A percentile compares a stretch with the other conserved stretches of the same genome.
Conservation (phyloP, 139 green algal genomes). For the Volvox africanus region DNA sequence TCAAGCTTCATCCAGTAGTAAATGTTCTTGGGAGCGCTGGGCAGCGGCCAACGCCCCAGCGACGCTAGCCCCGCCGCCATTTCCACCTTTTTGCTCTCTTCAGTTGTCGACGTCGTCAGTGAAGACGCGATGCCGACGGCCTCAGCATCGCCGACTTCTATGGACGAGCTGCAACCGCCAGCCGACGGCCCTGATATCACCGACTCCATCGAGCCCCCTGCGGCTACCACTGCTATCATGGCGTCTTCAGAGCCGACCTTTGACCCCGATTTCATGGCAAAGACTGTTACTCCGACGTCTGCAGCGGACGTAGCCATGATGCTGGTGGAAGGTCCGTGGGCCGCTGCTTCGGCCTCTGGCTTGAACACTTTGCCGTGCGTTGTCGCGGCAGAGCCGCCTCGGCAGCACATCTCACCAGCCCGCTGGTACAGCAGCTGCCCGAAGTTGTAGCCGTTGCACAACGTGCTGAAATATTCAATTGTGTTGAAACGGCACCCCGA, state of each 20-base stretch:
- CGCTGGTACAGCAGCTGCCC: slow-evolving; percentile 11
- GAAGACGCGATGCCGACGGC: background rate
- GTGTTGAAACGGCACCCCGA: background rate
- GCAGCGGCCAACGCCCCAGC: slow-evolving; percentile 2
- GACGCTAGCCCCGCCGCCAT: background rate
- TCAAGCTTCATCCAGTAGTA: slow-evolving; percentile 36
- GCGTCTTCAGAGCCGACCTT: too few species aligned
- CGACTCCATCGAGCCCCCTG: too few species aligned
- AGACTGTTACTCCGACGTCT: too few species aligned
- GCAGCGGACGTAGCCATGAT: too few species aligned
- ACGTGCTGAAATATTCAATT: slow-evolving; percentile 36
- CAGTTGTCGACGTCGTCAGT: background rate
- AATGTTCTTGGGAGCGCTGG: slow-evolving; percentile 3
- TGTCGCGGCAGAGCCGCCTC: background rate
- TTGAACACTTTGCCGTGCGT: background rate
- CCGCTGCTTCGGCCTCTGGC: too few species aligned
- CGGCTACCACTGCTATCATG: too few species aligned
- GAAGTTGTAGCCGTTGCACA: slow-evolving; percentile 22
- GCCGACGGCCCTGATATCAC: too few species aligned
- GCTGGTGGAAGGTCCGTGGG: too few species aligned
- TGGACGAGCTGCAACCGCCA: too few species aligned
- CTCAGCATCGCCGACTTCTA: background rate
- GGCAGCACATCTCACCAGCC: background rate
- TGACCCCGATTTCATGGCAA: too few species aligned
- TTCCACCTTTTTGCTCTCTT: background rate